Evolutionary conservation across 2,329 filamentous ascomycete genomes (phyloP).

Genomic region (Sclerotinia borealis): DNA sequence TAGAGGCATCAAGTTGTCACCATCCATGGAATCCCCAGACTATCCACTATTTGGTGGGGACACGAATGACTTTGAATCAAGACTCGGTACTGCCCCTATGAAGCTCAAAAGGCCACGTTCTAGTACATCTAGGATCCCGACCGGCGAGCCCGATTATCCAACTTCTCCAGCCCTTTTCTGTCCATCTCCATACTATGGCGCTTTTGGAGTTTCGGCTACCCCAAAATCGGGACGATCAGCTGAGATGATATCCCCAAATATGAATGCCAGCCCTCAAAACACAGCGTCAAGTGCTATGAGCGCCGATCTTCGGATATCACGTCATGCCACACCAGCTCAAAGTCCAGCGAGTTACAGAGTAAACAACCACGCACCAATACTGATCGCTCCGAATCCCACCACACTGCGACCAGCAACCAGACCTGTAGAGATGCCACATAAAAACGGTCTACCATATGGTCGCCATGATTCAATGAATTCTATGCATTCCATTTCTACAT

Average conservation of each 20-base stretch:
- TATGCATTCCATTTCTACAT: slow-evolving; percentile 23
- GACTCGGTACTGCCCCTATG: slow-evolving; percentile 20
- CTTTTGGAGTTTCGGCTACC: slow-evolving; percentile 25
- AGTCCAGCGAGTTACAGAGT: slow-evolving; percentile 12
- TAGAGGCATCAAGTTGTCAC: slow-evolving; percentile 20
- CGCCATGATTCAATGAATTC: slow-evolving; percentile 24
- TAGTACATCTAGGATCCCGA: slow-evolving; percentile 15
- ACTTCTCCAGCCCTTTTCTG: slow-evolving; percentile 15
- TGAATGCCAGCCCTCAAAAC: slow-evolving; percentile 18
- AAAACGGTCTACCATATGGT: slow-evolving; percentile 4
- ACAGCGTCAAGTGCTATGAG: slow-evolving; percentile 19
- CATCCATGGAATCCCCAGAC: slow-evolving; percentile 14
- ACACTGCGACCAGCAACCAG: slow-evolving; percentile 17
- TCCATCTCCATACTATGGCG: slow-evolving; percentile 22
- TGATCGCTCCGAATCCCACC: slow-evolving; percentile 25
- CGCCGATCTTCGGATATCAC: slow-evolving; percentile 14
- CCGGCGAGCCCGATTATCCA: slow-evolving; percentile 19
- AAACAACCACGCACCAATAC: slow-evolving; percentile 18
- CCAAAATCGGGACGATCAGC: slow-evolving; percentile 15
- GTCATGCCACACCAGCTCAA: slow-evolving; percentile 15
- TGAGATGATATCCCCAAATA: slow-evolving; percentile 17
- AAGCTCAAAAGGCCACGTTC: slow-evolving; percentile 21
- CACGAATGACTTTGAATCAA: slow-evolving; percentile 18
- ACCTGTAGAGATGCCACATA: slow-evolving; percentile 12
- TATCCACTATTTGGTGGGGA: slow-evolving; percentile 19